Percentiles rank a stretch among this genome's conserved stretches.
phyloP scores from a whole-genome alignment of 2,329 filamentous ascomycete genomes.

The Cladorrhinum sp. region DNA sequence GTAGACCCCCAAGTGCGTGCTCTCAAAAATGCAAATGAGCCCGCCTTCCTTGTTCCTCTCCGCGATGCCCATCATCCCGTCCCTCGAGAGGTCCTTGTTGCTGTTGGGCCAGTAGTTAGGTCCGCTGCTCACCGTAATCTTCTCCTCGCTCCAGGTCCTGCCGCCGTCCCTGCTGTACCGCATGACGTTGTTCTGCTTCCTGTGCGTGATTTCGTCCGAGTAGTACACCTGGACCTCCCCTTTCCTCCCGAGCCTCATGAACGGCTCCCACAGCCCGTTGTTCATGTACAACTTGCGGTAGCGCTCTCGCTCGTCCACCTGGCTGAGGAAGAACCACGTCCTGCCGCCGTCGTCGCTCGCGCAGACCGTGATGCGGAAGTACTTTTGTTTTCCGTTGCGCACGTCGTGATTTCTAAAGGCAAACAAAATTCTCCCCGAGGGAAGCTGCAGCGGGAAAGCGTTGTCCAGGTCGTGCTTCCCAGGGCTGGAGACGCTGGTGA shows the following conservation, averaged over 20 bases:
- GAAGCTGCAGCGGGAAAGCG: conserved; percentile 28
- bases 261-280: conserved; percentile 46
- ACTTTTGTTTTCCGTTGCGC: conserved; percentile 27
- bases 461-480: conserved; percentile 34
- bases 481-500: conserved; percentile 17
- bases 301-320: conserved; percentile 29
- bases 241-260: conserved; percentile 38
- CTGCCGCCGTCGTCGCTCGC: conserved; percentile 41
- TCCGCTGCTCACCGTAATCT: conserved; percentile 27
- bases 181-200: conserved; percentile 43
- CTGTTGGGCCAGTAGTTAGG: conserved; percentile 29
- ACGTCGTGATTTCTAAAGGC: conserved; percentile 36
- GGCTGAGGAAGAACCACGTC: conserved; percentile 36
- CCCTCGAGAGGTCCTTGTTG: conserved; percentile 32
- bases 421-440: conserved; percentile 16
- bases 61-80: conserved; percentile 46
- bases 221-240: conserved; percentile 42
- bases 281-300: not conserved
- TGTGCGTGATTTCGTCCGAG: conserved; percentile 37
- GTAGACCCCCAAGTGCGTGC: conserved; percentile 34
- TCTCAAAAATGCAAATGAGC: conserved; percentile 40
- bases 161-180: conserved; percentile 40
- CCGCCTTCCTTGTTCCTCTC: not conserved
- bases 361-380: conserved; percentile 41
- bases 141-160: conserved; percentile 34